These are phyloP conservation scores for Colletotrichum limetticola DNA, from an alignment of 2,329 filamentous ascomycete genomes.

Conservation along the genomic window DNA sequence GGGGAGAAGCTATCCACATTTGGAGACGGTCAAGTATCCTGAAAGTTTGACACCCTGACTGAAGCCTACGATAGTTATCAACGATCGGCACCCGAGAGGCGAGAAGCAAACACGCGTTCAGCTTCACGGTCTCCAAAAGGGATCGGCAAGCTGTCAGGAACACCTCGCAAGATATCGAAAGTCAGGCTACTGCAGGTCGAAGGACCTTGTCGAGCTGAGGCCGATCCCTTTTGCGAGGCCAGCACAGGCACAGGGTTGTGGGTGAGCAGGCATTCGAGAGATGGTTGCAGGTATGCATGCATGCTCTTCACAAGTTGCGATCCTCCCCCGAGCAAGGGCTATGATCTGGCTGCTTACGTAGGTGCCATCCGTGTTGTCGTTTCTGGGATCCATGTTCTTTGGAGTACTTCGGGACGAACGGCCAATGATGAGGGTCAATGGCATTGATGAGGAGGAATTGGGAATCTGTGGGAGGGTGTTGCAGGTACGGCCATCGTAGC, in stretches of 20 bases:
- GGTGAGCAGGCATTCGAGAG: too few relatives aligned
- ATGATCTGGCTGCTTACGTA: conserved; percentile 5
- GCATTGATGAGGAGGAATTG: background rate
- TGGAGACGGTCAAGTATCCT: background rate
- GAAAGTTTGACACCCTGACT: background rate
- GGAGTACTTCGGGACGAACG: background rate
- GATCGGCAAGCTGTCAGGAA: conserved; percentile 1
- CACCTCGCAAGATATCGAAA: background rate
- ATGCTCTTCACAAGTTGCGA: too few relatives aligned
- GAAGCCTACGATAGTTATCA: background rate
- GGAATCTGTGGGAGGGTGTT: background rate
- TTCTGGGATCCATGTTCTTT: background rate
- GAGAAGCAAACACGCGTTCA: background rate
- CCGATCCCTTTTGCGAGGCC: background rate
- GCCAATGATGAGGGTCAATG: conserved; percentile 4
- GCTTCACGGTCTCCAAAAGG: too few relatives aligned
- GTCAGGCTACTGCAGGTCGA: background rate
- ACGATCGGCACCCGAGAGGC: background rate
- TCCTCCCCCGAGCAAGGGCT: too few relatives aligned
- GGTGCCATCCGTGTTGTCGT: background rate
- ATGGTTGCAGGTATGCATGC: background rate
- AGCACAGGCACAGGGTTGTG: background rate
- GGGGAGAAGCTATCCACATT: background rate
- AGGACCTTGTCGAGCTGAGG: conserved; percentile 30
- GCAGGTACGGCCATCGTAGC: background rate